Evolutionary conservation across 2,329 filamentous ascomycete species (phyloP), one percentile per base, ranked within the genome.

Genomic region (Botrytis sinoallii): DNA sequence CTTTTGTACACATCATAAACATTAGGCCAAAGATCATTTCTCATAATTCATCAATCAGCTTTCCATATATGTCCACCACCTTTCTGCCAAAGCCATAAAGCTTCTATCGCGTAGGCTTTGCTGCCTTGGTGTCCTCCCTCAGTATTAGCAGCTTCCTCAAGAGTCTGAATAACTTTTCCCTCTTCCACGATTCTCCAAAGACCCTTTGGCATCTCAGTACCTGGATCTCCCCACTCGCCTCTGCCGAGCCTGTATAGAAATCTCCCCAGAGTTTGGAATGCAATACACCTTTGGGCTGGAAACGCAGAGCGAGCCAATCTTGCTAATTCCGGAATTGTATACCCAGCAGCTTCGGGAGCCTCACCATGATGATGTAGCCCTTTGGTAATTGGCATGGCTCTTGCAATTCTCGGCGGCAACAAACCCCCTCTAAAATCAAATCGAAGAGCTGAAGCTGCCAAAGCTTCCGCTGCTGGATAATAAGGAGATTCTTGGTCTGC

Each of bases 301-400:
- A 97, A 93, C 0, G 91, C 90, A 72, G 93, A 97, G 48, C 95
- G 88, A 7, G 93, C 90, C 2, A 98, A 87, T 46, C 92, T 89
- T 1, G 94, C 91, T 1, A 99, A 86, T 82, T 99, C 96, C 0
- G 90, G 89, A 44, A 99, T 88, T 0, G 96, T 98, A 83, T 99
- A 99, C 0, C 96, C 96, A 0, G 96, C 96, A 1, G 95, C 93
- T 82, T 97, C 94, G 25, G 96, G 96, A 1, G 95, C 95, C 74
- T 95, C 90, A 76, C 92, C 94, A 82, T 99, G 96, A 82, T 99
- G 95, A 82, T 99, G 96, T 22, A 99, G 87, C 0, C 96, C 96
- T 74, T 91, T 89, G 20, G 90, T 91, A 1, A 89, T 89, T 8
- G 95, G 93, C 40, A 98, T 90, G 2, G 88, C 85, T 72, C 94